phyloP scores from a whole-genome alignment of 345 rosid genomes.

The Linum usitatissimum region DNA sequence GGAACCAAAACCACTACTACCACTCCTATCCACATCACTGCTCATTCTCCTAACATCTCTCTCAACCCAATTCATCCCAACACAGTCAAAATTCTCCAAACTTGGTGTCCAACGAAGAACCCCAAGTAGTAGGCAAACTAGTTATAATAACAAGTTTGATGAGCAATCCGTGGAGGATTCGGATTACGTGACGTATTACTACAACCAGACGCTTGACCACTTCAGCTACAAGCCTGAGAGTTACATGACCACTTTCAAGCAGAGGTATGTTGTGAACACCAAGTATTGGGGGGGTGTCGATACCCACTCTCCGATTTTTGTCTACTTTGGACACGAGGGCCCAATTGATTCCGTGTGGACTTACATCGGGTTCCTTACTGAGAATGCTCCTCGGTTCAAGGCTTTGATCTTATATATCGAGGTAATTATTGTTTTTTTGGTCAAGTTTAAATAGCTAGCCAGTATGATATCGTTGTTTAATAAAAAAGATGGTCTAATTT shows the following conservation, averaged over 20 bases:
- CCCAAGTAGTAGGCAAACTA: neutral
- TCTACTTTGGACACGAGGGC: conserved; percentile 27
- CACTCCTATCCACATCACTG: neutral
- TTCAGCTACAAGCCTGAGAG: conserved; percentile 38
- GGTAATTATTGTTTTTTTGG: conserved; percentile 14
- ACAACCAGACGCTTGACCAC: conserved; percentile 40
- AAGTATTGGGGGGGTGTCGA: conserved; percentile 30
- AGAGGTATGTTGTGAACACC: conserved; percentile 26
- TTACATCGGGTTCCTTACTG: conserved; percentile 18
- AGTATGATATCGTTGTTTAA: too few relatives aligned
- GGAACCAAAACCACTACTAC: neutral
- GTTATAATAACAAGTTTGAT: neutral
- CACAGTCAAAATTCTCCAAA: neutral
- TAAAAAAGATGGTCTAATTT: too few relatives aligned
- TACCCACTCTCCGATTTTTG: conserved; percentile 27
- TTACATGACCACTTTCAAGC: conserved; percentile 22
- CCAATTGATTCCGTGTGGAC: conserved; percentile 7
- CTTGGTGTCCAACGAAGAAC: neutral
- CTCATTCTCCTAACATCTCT: neutral
- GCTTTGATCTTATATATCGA: conserved; percentile 30
- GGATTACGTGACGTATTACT: conserved; percentile 23
- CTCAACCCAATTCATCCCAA: neutral
- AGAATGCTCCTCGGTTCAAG: conserved; percentile 23
- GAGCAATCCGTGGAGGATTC: neutral
- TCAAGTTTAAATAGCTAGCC: too few relatives aligned